Conservation (phyloP, 2,329 filamentous ascomycete genomes). For the Cladophialophora psammophila region DNA sequence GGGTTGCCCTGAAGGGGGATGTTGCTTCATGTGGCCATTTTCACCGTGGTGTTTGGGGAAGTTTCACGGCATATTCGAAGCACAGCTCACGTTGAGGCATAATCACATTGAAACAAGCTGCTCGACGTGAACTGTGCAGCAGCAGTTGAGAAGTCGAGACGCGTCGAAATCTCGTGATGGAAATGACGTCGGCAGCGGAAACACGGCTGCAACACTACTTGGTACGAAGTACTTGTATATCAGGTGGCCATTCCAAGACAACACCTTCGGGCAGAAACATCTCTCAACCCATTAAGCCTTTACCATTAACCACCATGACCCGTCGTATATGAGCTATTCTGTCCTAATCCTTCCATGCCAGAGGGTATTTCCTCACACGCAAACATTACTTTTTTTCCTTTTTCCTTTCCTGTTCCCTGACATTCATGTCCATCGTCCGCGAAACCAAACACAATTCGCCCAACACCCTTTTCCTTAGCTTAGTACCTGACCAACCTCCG, state of each 20-base stretch:
- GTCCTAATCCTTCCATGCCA: background rate
- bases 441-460: background rate
- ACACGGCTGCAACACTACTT: too few species aligned
- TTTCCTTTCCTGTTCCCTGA: background rate
- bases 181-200: constrained; percentile 10
- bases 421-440: background rate
- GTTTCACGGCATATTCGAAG: background rate
- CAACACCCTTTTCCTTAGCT: background rate
- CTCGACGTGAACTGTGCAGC: background rate
- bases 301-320: background rate
- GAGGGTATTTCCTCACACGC: constrained; percentile 1
- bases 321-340: background rate
- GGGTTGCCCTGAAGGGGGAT: constrained; percentile 1
- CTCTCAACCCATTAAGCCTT: too few species aligned
- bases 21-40: background rate
- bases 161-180: constrained; percentile 1
- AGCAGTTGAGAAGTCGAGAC: constrained; percentile 1
- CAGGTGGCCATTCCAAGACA: too few species aligned
- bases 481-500: constrained; percentile 33
- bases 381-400: background rate
- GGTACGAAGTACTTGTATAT: too few species aligned
- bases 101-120: background rate
- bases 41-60: background rate
- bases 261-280: too few species aligned
- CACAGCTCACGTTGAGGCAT: background rate